Conservation (phyloP, 257 asterid genomes). For the Gentiana straminea region DNA sequence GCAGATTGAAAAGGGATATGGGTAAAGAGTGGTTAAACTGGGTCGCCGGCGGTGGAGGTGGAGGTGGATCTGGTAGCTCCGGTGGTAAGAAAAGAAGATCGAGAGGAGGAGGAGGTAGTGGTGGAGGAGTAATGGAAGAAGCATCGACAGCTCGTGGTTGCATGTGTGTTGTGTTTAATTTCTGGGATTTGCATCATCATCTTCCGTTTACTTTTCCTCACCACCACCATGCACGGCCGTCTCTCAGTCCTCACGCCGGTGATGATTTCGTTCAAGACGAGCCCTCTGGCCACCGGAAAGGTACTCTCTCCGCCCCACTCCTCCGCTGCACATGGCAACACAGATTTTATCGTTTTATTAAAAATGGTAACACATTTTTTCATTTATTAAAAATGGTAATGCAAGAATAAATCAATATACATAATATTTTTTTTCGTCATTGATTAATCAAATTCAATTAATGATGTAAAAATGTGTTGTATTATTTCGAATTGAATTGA, state of each 20-base stretch:
- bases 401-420: too few relatives aligned
- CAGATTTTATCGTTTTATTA: not conserved
- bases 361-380: too few relatives aligned
- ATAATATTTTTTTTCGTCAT: not conserved
- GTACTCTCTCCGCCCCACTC: slow-evolving; percentile 11
- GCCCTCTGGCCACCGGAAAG: slow-evolving; percentile 26
- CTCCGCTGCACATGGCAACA: not conserved
- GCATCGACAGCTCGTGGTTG: slow-evolving; percentile 44
- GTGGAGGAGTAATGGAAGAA: slow-evolving; percentile 9
- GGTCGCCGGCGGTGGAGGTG: slow-evolving; percentile 16
- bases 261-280: slow-evolving; percentile 16
- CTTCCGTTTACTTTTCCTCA: slow-evolving; percentile 41
- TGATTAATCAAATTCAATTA: not conserved
- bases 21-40: slow-evolving; percentile 74
- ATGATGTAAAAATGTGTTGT: not conserved
- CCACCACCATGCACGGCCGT: slow-evolving; percentile 31
- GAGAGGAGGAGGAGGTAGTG: slow-evolving; percentile 8
- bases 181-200: slow-evolving; percentile 54
- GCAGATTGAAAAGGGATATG: slow-evolving; percentile 20
- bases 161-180: slow-evolving; percentile 73
- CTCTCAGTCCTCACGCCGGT: not conserved
- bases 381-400: too few relatives aligned
- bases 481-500: too few relatives aligned
- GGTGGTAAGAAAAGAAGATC: slow-evolving; percentile 25
- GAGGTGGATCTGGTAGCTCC: slow-evolving; percentile 19